Evolutionary conservation across 352 stramenopile species (phyloP), one percentile per base, ranked within the genome.

Genomic region (Globisporangium perplexum): DNA sequence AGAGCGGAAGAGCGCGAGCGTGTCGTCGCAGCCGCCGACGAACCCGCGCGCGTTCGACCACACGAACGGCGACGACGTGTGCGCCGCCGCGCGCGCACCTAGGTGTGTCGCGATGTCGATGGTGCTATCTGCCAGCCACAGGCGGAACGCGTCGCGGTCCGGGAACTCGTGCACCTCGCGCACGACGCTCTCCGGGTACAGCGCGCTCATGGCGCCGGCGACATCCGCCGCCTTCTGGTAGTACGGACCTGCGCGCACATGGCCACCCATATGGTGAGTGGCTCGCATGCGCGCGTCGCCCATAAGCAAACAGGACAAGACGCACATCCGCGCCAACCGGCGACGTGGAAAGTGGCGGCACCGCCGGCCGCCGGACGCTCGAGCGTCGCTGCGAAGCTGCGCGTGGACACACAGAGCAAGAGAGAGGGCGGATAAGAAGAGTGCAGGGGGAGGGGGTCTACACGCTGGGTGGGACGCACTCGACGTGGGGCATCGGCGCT

Each of bases 41-140:
- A 90, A 92, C 26, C 49, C 70, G 30, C 63, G 67, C 11, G 69
- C 59, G 48, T 80, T 78, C 48, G 64, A 78, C 74, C 80, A 92
- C 24, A 89, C 74, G 60, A 91, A 91, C 47, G 81, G 81, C 56
- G 78, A 92, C 65, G 78, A 84, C 52, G 70, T 71, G 65, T 88
- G 75, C 33, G 66, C 74, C 4, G 63, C 47, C 10, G 75, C 73
- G 8, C 65, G 67, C 30, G 73, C 76, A 12, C 69, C 69, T 22
- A 89, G 80, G 24, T 62, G 60, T 0, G 31, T 36, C 5, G 53
- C 62, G 50, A 89, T 74, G 39, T 73, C 60, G 0, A 57, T 52
- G 36, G 77, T 60, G 1, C 68, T 74, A 45, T 53, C 59, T 0
- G 50, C 47, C 0, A 90, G 65, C 81, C 81, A 92, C 26, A 62